phyloP scores from a whole-genome alignment of 2,329 filamentous ascomycete species.

The Talaromyces sp. region DNA sequence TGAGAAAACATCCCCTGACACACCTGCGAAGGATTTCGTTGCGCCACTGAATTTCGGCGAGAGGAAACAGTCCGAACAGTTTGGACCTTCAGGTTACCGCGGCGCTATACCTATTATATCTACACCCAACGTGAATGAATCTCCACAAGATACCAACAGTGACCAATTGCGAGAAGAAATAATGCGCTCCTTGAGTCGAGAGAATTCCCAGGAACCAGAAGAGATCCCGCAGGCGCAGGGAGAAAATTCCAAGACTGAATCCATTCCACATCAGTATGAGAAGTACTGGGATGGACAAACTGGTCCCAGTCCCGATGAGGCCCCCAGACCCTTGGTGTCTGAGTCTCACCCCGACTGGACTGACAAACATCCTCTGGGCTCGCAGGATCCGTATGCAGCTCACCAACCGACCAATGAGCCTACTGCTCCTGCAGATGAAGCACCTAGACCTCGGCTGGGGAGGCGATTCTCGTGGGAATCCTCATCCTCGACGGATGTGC shows the following conservation, averaged over 20 bases:
- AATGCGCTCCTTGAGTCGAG: slow-evolving; percentile 50
- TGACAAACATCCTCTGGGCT: slow-evolving; percentile 10
- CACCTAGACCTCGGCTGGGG: slow-evolving; percentile 32
- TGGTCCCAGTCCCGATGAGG: slow-evolving; percentile 20
- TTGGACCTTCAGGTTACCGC: slow-evolving; percentile 17
- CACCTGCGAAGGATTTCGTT: slow-evolving; percentile 26
- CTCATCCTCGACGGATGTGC: slow-evolving; percentile 23
- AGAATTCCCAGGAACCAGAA: slow-evolving; percentile 35
- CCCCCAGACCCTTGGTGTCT: slow-evolving; percentile 17
- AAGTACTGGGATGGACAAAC: slow-evolving; percentile 39
- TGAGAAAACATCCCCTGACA: slow-evolving; percentile 7
- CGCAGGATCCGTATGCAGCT: slow-evolving; percentile 21
- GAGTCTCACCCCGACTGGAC: slow-evolving; percentile 21
- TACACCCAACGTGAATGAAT: slow-evolving; percentile 37
- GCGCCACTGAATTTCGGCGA: slow-evolving; percentile 37
- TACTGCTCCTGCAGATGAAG: slow-evolving; percentile 11
- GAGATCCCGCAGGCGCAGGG: slow-evolving; percentile 20
- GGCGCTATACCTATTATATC: slow-evolving; percentile 37
- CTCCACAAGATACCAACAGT: slow-evolving; percentile 44
- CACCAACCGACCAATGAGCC: slow-evolving; percentile 7
- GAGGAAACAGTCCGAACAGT: slow-evolving; percentile 11
- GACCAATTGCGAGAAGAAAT: slow-evolving; percentile 52
- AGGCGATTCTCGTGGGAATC: slow-evolving; percentile 51
- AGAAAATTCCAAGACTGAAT: slow-evolving; percentile 28
- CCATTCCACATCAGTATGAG: slow-evolving; percentile 42